phyloP scores from a whole-genome alignment of 306 rosid genomes.

The Trichosanthes truncata region DNA sequence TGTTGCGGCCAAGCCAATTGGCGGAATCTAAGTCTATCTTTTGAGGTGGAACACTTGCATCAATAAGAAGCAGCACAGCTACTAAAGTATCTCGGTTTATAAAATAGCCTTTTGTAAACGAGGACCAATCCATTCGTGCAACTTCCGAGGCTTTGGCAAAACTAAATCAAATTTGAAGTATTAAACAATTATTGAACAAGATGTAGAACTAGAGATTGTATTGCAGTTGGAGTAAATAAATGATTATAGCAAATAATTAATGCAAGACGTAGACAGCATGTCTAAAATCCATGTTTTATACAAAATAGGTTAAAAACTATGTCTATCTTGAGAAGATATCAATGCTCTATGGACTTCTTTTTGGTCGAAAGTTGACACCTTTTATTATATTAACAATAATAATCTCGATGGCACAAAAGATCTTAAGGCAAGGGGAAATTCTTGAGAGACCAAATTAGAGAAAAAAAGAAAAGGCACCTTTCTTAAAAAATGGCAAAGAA shows the following conservation, averaged over 20 bases:
- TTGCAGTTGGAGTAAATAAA: neutral
- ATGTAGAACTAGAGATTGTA: neutral
- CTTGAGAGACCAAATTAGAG: neutral
- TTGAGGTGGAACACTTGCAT: slow-evolving; percentile 94
- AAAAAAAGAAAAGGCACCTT: neutral
- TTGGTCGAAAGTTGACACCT: neutral
- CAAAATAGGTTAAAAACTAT: neutral
- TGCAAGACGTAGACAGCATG: neutral
- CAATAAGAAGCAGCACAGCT: slow-evolving; percentile 70
- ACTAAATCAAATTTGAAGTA: slow-evolving; percentile 30
- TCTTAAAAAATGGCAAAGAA: neutral
- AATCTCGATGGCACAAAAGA: neutral
- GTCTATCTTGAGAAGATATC: neutral
- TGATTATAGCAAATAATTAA: neutral
- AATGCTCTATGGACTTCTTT: neutral
- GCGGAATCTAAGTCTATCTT: slow-evolving; percentile 87
- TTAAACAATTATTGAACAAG: neutral
- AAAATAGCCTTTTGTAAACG: slow-evolving; percentile 91
- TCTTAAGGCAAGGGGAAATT: neutral
- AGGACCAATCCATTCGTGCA: slow-evolving; percentile 77
- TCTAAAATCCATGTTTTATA: neutral
- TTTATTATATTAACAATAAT: neutral
- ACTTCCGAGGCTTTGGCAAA: slow-evolving; percentile 79
- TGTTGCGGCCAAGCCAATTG: slow-evolving; percentile 86
- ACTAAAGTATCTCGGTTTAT: slow-evolving; percentile 62